Percentiles rank a stretch among this genome's conserved stretches.
Evolutionary conservation across 2,329 filamentous ascomycete species (phyloP).

Genomic region (Nannizzia gypsea): DNA sequence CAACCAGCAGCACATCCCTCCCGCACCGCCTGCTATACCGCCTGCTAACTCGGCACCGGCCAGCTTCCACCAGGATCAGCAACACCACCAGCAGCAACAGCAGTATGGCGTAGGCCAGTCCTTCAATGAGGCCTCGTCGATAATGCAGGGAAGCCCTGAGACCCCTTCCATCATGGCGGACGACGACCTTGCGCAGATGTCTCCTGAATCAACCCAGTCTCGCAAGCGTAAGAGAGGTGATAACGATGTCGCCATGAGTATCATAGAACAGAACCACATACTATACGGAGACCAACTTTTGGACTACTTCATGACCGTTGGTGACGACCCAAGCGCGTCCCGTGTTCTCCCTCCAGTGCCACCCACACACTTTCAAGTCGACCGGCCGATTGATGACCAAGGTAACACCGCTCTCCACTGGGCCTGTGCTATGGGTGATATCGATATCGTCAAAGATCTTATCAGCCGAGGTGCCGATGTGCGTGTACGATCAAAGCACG

Average conservation of each 20-base stretch:
- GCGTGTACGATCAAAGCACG: slow-evolving; percentile 54
- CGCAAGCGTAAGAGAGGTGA: slow-evolving; percentile 69
- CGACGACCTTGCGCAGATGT: slow-evolving; percentile 62
- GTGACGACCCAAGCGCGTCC: slow-evolving; percentile 58
- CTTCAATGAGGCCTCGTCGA: slow-evolving; percentile 58
- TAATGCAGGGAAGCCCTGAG: slow-evolving; percentile 70
- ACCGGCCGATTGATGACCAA: slow-evolving; percentile 87
- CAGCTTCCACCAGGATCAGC: background rate
- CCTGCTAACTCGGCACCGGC: background rate
- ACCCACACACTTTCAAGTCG: slow-evolving; percentile 73
- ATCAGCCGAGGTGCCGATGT: slow-evolving; percentile 68
- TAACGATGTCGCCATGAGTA: slow-evolving; percentile 41
- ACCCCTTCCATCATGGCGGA: slow-evolving; percentile 79
- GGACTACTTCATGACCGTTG: slow-evolving; percentile 87
- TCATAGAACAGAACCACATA: slow-evolving; percentile 64
- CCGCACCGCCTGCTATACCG: background rate
- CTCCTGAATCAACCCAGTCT: slow-evolving; percentile 45
- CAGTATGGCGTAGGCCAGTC: slow-evolving; percentile 11
- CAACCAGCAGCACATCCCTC: background rate
- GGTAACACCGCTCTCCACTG: slow-evolving; percentile 90
- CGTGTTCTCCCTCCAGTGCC: slow-evolving; percentile 55
- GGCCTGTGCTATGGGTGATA: slow-evolving; percentile 94
- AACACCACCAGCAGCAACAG: slow-evolving; percentile 4
- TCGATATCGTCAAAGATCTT: slow-evolving; percentile 80
- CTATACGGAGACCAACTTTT: slow-evolving; percentile 86